A percentile compares a stretch with the other conserved stretches of the same genome.
phyloP scores from a whole-genome alignment of 2,329 filamentous ascomycete genomes.

The Elsinoe batatas region DNA sequence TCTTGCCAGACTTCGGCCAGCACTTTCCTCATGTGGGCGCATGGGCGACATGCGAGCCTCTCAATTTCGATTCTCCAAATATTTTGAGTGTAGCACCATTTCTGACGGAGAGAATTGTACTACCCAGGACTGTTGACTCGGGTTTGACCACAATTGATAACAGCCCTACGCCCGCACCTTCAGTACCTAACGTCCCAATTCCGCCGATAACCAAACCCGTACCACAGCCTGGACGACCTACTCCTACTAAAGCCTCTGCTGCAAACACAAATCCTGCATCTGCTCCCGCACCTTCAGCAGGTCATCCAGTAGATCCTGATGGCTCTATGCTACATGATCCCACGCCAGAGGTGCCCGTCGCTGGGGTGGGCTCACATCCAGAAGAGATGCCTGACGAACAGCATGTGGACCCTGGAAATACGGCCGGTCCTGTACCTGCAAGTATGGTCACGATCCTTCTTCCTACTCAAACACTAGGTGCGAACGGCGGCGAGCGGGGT shows the following conservation, averaged over 20 bases:
- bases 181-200: neutral
- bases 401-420: no score
- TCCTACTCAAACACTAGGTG: neutral
- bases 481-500: neutral
- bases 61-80: neutral
- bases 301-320: neutral
- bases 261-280: neutral
- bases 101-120: neutral
- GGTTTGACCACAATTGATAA: neutral
- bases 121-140: neutral
- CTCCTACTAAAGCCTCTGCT: neutral
- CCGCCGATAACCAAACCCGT: neutral
- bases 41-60: neutral
- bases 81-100: neutral
- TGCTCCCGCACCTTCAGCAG: neutral
- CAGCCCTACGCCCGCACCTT: no score
- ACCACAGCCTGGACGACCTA: neutral
- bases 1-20: neutral
- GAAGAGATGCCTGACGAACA: no score
- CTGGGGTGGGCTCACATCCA: no score
- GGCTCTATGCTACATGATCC: neutral
- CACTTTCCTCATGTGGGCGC: neutral
- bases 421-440: neutral
- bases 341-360: no score
- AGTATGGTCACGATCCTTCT: neutral